Evolutionary conservation across 495 filamentous ascomycete genomes (phyloP), one percentile per base, ranked within the genome.

Genomic region (Viridothelium virens): DNA sequence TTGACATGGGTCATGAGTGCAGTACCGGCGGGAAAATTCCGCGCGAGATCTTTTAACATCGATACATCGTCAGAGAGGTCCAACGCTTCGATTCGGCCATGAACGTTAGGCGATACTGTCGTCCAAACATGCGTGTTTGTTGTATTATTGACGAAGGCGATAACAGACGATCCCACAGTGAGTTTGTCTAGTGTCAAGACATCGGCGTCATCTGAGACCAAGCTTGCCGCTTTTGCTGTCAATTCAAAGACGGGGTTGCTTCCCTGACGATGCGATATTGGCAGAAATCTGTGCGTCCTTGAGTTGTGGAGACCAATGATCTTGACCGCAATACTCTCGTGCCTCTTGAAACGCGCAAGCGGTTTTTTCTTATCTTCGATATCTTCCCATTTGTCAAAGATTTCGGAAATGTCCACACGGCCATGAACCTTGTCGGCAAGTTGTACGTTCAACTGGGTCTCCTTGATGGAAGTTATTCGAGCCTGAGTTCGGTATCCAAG

Each of bases 391-490:
- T 80, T 80, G 73, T 97, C 90, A 72, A 92, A 98, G 41, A 92
- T 72, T 71, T 96, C 91, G 11, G 93, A 94, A 0, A 93, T 83
- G 72, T 96, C 91, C 59, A 98, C 86, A 31, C 94, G 89, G 31
- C 93, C 94, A 74, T 93, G 90, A 44, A 97, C 80, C 71, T 91
- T 92, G 71, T 96, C 91, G 50, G 91, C 91, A 65, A 97, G 81
- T 66, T 88, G 85, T 25, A 97, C 91, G 70, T 97, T 96, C 63
- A 98, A 77, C 72, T 97, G 94, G 0, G 92, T 96, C 38, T 85
- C 86, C 75, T 94, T 96, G 68, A 96, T 76, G 9, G 90, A 90
- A 48, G 80, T 81, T 50, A 98, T 85, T 65, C 82, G 87, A 41
- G 88, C 94, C 75, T 92, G 90, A 37, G 88, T 89, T 61, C 90